Evolutionary conservation across 306 rosid genomes (phyloP), one percentile per base, ranked within the genome.

Genomic region (Ceratonia siliqua): DNA sequence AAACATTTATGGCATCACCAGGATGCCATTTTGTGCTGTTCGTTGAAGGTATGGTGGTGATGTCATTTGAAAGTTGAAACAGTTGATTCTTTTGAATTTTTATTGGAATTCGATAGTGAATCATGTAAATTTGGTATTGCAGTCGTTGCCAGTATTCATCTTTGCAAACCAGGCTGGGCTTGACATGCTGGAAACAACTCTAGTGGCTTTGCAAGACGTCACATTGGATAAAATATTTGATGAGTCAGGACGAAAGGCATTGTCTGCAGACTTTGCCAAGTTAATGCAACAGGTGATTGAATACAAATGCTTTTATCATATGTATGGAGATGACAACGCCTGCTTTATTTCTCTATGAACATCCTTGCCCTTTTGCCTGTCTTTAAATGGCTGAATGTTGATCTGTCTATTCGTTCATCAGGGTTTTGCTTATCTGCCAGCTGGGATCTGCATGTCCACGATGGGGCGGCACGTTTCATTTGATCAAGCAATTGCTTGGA

Each of bases 131-230:
- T 18, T 69, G 72, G 28, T 33, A 2, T 77, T 35, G 81, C 92
- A 94, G 99, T 56, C 93, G 0, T 39, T 82, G 80, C 99, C 98
- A 0, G 91, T 94, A 68, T 94, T 94, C 80, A 87, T 88, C 57
- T 94, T 94, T 36, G 96, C 99, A 13, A 94, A 94, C 86, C 95
- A 94, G 81, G 87, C 97, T 2, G 99, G 99, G 50, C 95, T 94
- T 6, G 99, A 94, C 81, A 94, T 92, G 99, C 78, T 94, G 78
- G 99, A 94, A 73, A 94, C 99, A 18, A 92, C 96, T 18, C 79
- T 94, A 48, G 96, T 94, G 20, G 91, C 99, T n/a, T 83, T 94
- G 11, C 99, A 92, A 83, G 99, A 94, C 88, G 86, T 94, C 80
- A 83, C 98, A 33, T 81, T 94, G 77, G 98, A 94, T 54, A 94